Evolutionary conservation across 176 grass and related monocot species (phyloP).

Genomic region (Saccharum officinarum): DNA sequence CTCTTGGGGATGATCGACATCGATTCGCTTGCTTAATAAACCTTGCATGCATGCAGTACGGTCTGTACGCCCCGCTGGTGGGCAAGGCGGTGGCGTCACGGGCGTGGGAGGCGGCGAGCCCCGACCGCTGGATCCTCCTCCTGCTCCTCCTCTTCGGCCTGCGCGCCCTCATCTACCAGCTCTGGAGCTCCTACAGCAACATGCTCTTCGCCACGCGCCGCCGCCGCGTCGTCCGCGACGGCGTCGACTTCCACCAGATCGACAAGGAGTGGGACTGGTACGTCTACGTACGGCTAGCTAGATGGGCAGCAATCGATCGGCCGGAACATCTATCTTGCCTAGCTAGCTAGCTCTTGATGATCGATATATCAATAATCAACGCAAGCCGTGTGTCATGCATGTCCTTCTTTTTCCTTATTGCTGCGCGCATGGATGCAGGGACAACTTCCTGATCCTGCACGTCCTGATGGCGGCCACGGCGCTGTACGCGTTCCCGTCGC

Average conservation of each 20-base stretch:
- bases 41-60: slow-evolving; percentile 40
- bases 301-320: too few relatives aligned
- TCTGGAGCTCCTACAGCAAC: slow-evolving; percentile 75
- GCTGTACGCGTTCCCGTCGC: slow-evolving; percentile 47
- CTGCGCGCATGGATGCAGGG: slow-evolving; percentile 37
- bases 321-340: too few relatives aligned
- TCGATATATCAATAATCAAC: too few relatives aligned
- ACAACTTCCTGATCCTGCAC: slow-evolving; percentile 90
- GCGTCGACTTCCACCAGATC: slow-evolving; percentile 71
- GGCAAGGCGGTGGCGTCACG: slow-evolving; percentile 51
- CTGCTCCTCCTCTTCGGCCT: slow-evolving; percentile 63
- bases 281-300: neutral
- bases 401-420: too few relatives aligned
- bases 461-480: slow-evolving; percentile 51
- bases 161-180: slow-evolving; percentile 41
- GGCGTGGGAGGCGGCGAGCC: slow-evolving; percentile 60
- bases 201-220: slow-evolving; percentile 74
- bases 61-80: slow-evolving; percentile 68
- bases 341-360: too few relatives aligned
- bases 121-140: slow-evolving; percentile 66
- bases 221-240: slow-evolving; percentile 58
- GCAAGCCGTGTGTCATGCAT: too few relatives aligned
- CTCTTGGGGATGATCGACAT: neutral
- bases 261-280: slow-evolving; percentile 99
- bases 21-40: neutral